Evolutionary conservation across 176 grass and related monocot genomes (phyloP).

Genomic region (Ensete ventricosum): DNA sequence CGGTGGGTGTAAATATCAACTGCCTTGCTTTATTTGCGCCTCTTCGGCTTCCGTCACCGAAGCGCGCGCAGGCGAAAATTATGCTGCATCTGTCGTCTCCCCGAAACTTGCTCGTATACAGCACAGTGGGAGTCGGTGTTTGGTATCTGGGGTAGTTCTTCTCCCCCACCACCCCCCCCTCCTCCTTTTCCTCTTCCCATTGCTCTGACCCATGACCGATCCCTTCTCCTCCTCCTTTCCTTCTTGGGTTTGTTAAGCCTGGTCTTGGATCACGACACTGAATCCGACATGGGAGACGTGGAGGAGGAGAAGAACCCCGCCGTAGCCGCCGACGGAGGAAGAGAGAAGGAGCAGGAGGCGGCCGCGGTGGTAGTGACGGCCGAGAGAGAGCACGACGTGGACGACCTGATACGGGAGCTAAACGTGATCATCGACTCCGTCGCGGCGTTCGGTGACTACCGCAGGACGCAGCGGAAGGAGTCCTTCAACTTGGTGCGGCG

Average conservation of each 20-base stretch:
- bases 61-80: no score
- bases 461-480: conserved; percentile 53
- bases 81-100: no score
- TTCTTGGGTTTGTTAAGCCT: conserved; percentile 11
- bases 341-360: conserved; percentile 5
- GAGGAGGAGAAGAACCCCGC: background rate
- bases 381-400: conserved; percentile 22
- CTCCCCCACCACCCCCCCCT: background rate
- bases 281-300: background rate
- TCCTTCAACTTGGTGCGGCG: conserved; percentile 43
- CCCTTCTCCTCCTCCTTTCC: background rate
- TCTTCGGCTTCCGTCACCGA: no score
- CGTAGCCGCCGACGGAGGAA: background rate
- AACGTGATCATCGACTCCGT: conserved; percentile 24
- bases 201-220: background rate
- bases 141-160: no score
- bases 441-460: conserved; percentile 39
- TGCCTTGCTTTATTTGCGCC: no score
- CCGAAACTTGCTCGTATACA: no score
- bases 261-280: background rate
- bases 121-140: no score
- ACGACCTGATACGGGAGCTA: conserved; percentile 35
- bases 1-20: no score
- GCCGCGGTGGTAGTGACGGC: conserved; percentile 18
- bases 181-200: background rate